Base-by-base conservation (phyloP, 306 rosid genomes). In the Hippophae tibetana region DNA sequence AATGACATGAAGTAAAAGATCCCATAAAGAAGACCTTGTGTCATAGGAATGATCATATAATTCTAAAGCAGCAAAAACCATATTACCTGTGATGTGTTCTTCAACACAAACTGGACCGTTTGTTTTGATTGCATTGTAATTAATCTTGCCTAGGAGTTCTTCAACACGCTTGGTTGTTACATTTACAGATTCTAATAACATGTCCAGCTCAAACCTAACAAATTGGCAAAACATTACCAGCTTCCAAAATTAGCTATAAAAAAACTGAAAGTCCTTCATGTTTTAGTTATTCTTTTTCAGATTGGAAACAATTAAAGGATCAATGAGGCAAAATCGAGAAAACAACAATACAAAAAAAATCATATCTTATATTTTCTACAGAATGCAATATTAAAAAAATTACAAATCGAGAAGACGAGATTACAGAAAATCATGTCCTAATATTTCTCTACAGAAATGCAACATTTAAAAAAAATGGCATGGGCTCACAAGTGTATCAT, bases 161-260 rank as follows among this genome's bases (percentile, higher is more conserved):
- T 88, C 94, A 13, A 89, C 97, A 58, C 89, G 97, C 76, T 82
- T 84, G 60, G 90, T 84, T 5, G 99, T 78, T 53, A 74, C 95
- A 69, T 88, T 88, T 60, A 84, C 97, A 47, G 97, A 93, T 84
- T 93, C 99, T 72, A 93, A 77, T 84, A 93, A 71, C 99, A 93
- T 93, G 75, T 93, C 99, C 11, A 93, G 86, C 76, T 93, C 99
- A 75, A 93, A 93, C 85, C 99, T 93, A 87, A 70, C 59, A 68
- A 43, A 55, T 76, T 62, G 63, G 48, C 52, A 68, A 66, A 61
- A 58, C 38, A 78, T 82, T 74, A 84, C 60, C 64, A 58, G 57
- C 55, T 48, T 57, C 61, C 13, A 67, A 12, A 65, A 51, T 40
- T 18, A 44, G n/a, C 25, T 6, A 31, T 52, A 61, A 7, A 25